Percentiles rank a stretch among this genome's conserved stretches.
Conservation (phyloP, 2,329 filamentous ascomycete genomes). For the Phoma sp. region DNA sequence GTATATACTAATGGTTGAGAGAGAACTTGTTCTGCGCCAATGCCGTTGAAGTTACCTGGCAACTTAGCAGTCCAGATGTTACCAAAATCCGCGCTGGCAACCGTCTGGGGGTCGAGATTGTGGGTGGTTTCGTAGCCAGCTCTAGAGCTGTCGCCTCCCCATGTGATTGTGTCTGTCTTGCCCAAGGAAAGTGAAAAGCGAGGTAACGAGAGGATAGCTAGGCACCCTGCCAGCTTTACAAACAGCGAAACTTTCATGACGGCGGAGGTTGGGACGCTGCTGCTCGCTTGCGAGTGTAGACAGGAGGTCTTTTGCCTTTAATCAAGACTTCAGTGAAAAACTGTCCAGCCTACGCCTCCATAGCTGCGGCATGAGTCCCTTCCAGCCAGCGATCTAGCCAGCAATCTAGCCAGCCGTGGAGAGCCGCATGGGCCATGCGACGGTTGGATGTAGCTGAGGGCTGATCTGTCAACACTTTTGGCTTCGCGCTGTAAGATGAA, state of each 20-base stretch:
- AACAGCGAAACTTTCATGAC: conserved; percentile 4
- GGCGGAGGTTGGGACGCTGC: background rate
- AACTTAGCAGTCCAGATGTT: conserved; percentile 61
- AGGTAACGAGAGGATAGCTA: conserved; percentile 2
- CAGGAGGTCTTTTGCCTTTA: conserved; percentile 1
- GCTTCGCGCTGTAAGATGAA: background rate
- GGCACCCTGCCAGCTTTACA: conserved; percentile 6
- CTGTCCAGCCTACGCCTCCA: background rate
- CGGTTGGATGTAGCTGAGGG: background rate
- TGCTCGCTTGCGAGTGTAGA: background rate
- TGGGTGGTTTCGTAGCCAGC: conserved; percentile 65
- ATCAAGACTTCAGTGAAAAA: background rate
- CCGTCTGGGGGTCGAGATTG: conserved; percentile 67
- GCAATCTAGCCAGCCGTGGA: background rate
- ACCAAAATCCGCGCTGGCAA: conserved; percentile 62
- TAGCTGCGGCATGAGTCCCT: background rate
- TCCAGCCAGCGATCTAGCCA: background rate
- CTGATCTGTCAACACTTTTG: background rate
- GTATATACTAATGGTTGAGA: conserved; percentile 62
- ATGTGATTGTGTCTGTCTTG: conserved; percentile 63
- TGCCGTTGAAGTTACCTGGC: conserved; percentile 59
- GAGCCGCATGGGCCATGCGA: background rate
- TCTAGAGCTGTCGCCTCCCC: conserved; percentile 64
- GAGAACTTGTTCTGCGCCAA: conserved; percentile 59
- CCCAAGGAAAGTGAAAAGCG: conserved; percentile 2